Percentiles rank a stretch among this genome's conserved stretches.
Conservation (phyloP, 2,329 filamentous ascomycete genomes). For the Cytospora piceicola region DNA sequence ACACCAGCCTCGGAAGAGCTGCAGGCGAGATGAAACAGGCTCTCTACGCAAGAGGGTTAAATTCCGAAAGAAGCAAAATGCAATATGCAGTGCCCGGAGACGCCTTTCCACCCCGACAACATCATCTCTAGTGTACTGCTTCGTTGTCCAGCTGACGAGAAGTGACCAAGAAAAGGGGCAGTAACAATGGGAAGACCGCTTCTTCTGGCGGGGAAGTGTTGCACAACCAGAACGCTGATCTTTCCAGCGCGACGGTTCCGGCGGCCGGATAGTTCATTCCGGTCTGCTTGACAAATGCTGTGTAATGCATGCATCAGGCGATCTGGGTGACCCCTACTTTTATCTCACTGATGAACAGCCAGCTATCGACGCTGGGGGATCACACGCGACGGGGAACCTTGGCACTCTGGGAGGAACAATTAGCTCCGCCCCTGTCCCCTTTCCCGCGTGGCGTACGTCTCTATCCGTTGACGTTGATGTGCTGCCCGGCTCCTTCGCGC, state of each 20-base stretch:
- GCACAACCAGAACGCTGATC: not conserved
- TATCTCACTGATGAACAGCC: constrained; percentile 14
- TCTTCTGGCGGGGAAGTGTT: not conserved
- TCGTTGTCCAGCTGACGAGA: not conserved
- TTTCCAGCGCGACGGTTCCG: not conserved
- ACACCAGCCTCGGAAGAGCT: constrained; percentile 11
- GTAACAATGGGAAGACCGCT: not conserved
- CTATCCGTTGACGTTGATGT: constrained; percentile 16
- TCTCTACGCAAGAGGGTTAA: constrained; percentile 20
- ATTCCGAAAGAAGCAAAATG: constrained; percentile 17
- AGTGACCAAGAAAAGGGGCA: not conserved
- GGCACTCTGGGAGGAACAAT: constrained; percentile 27
- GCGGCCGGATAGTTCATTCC: not conserved
- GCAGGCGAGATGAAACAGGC: constrained; percentile 29
- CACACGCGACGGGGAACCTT: not conserved
- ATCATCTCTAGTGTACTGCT: not conserved
- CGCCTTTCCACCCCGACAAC: not conserved
- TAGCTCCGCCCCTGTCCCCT: constrained; percentile 22
- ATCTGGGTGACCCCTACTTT: constrained; percentile 7
- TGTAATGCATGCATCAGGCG: constrained; percentile 3
- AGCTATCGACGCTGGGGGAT: not conserved
- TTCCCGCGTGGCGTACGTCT: constrained; percentile 25
- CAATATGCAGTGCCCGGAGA: not conserved
- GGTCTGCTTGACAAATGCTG: not conserved
- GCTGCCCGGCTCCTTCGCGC: constrained; percentile 14